Base-by-base conservation (phyloP, 345 rosid species). In the Camelina neglecta region DNA sequence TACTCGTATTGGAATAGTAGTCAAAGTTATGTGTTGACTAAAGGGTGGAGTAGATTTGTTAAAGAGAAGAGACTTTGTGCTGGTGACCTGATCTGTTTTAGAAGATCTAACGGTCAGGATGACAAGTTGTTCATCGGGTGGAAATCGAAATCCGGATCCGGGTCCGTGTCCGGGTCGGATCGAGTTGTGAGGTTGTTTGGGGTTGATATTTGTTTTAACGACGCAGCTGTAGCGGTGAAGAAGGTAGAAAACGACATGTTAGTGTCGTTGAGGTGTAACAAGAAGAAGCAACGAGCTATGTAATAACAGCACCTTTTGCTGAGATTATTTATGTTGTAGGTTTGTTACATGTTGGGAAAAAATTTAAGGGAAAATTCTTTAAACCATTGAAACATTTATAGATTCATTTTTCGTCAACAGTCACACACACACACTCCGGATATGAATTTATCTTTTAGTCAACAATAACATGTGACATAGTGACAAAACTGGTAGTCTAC, bases 1-100 rank as follows among this genome's bases (percentile, higher is more conserved):
- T 94, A 94, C 74, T 94, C 98, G 4, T 94, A 94, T 71, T 94
- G 98, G 98, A 94, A 89, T 55, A 94, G 96, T 57, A 92, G 97
- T 82, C 98, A 89, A 44, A 94, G 97, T 72, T 94, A 92, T 45
- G 98, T 92, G 57, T 82, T 94, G 70, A 94, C 98, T 2, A 90
- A 90, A 79, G 98, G 98, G 6, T 94, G 97, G 98, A 92, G 92
- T 86, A 83, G 93, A 7, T 94, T 88, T 45, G 98, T 94, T 3
- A 90, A 87, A 81, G 98, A 92, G 80, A 94, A 87, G 85, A 83
- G 69, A 56, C 72, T 94, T 29, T 84, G 84, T 65, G 92, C 96
- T 68, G 97, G 98, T 21, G 98, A 94, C 74, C 69, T 81, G 68
- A 93, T 94, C 26, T 53, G 88, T 62, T 94, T 94, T 72, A 93